Conservation (phyloP, 805 yeast genomes). For the Wickerhamiella musiphila region DNA sequence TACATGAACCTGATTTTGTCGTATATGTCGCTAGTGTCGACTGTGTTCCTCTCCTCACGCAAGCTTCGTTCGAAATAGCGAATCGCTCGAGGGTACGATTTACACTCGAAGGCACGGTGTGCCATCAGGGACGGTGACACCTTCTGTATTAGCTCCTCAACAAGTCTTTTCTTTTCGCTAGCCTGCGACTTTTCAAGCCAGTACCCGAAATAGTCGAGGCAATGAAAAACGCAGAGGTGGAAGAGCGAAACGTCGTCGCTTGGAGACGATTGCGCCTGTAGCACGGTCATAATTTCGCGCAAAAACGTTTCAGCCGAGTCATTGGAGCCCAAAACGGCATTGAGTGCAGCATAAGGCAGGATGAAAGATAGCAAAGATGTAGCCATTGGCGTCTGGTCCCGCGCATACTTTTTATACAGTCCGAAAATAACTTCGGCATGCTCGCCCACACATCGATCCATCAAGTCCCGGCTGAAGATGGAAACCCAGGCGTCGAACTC, state of each 20-base stretch:
- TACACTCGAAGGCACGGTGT: conserved; percentile 61
- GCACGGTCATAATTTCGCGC: conserved; percentile 42
- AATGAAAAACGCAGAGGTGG: conserved; percentile 56
- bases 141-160: conserved; percentile 7
- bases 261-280: conserved; percentile 30
- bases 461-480: conserved; percentile 46
- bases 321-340: conserved; percentile 35
- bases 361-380: conserved; percentile 48
- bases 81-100: conserved; percentile 74
- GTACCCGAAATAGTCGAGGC: conserved; percentile 67
- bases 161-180: conserved; percentile 4
- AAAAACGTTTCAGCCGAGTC: conserved; percentile 29
- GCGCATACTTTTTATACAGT: conserved; percentile 45
- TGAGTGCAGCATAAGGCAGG: conserved; percentile 59
- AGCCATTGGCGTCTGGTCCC: conserved; percentile 38
- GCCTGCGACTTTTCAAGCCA: conserved; percentile 31
- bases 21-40: conserved; percentile 14
- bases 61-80: conserved; percentile 67
- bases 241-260: conserved; percentile 45
- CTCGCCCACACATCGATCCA: conserved; percentile 26
- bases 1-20: conserved; percentile 52
- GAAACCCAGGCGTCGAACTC: conserved; percentile 52
- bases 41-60: conserved; percentile 23
- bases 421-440: conserved; percentile 33
- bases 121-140: conserved; percentile 61